Base-by-base conservation (phyloP, 176 grass and related monocot species). In the Areca catechu region DNA sequence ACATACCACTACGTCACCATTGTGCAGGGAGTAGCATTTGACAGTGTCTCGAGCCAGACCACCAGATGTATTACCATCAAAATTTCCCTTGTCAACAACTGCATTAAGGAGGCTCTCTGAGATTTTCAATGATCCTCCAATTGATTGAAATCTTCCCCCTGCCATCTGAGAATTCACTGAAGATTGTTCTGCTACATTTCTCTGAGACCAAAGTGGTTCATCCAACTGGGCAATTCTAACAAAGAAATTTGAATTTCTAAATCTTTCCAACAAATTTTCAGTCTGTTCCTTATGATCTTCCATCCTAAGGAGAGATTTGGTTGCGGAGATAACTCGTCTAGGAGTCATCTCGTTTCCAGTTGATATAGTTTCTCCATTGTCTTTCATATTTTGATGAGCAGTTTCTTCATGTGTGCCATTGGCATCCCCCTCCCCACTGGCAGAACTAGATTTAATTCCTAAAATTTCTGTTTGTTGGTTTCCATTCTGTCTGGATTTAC, bases 1-100 rank as follows among this genome's bases (percentile, higher is more conserved):
- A 76, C 78, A 72, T 98, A 98, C 94, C 84, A 89, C 88, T 72
- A 98, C 89, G 65, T 98, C 94, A 56, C 88, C 94, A 76, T 92
- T 98, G 43, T 69, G 70, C 61, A 93, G 74, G 57, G 81, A 74
- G 80, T 80, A 93, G 71, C 84, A 98, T 74, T 65, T 86, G 23
- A 76, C 79, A 53, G 88, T 74, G 76, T 88, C 84, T 68, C 94
- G 75, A 57, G 94, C 94, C 0, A 93, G 73, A 70, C 94, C 94
- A 63, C 88, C 84, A 57, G 88, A 84, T 62, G 84, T 83, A 27
- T 50, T 85, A 55, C 88, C 83, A 77, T 93, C 84, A 51, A 93
- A 98, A 80, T 80, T 19, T 3, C 94, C 88, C 78, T 89, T 98
- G 70, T 98, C 84, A 66, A 83, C 78, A 54, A 98, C 56, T 16